Conservation (phyloP, 495 filamentous ascomycete genomes). For the Elasticomyces elasticus region DNA sequence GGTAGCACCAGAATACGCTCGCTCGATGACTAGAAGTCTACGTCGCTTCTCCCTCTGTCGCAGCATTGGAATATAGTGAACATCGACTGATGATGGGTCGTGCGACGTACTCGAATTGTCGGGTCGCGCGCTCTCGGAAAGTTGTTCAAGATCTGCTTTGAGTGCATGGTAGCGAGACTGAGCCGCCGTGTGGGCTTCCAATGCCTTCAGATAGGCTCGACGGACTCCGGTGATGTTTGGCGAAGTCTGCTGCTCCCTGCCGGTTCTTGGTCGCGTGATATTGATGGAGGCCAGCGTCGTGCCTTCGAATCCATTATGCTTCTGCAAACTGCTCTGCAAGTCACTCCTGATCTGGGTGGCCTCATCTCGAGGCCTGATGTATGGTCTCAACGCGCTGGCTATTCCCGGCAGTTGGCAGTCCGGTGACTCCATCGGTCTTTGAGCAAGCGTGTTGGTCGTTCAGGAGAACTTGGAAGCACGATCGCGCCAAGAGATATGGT, state of each 20-base stretch:
- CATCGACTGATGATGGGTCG: not conserved
- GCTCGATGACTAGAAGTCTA: conserved; percentile 14
- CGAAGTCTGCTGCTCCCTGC: not conserved
- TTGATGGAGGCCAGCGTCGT: conserved; percentile 1
- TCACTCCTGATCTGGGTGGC: conserved; percentile 20
- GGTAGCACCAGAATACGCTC: not conserved
- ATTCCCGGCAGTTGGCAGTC: conserved; percentile 26
- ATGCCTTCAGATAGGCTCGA: conserved; percentile 22
- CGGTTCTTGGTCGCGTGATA: conserved; percentile 5
- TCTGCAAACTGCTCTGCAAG: conserved; percentile 20
- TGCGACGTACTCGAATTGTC: too few relatives aligned
- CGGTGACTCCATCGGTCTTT: not conserved
- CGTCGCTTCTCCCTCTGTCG: conserved; percentile 16
- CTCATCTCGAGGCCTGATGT: conserved; percentile 25
- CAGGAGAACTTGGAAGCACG: too few relatives aligned
- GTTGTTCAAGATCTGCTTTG: conserved; percentile 13
- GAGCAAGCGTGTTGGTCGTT: too few relatives aligned
- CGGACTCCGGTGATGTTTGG: conserved; percentile 15
- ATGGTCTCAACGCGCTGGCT: conserved; percentile 21
- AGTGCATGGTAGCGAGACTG: conserved; percentile 22
- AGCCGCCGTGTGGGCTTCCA: conserved; percentile 20
- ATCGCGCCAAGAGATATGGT: not conserved
- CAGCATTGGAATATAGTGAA: conserved; percentile 8
- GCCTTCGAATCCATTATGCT: conserved; percentile 1
- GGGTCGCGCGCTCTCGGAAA: not conserved